Conservation (phyloP, 371 early-diverging fungal genomes). For the Dinochytrium kinnereticum region DNA sequence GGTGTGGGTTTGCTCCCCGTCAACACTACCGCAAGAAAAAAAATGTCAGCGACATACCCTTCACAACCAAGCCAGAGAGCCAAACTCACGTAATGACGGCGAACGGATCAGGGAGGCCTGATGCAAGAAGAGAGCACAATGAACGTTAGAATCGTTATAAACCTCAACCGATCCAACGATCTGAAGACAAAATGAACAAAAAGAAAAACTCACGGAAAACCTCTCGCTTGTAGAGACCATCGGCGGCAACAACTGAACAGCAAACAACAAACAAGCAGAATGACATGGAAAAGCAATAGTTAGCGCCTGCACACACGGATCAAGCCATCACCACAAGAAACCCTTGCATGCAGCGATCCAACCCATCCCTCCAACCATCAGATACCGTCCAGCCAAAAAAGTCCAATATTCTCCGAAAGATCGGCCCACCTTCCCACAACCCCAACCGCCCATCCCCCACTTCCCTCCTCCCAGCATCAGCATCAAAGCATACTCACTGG, state of each 20-base stretch:
- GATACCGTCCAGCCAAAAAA: too few relatives aligned
- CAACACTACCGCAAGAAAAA: constrained; percentile 70
- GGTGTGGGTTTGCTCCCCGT: constrained; percentile 77
- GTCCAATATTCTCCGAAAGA: not conserved
- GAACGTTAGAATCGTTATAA: not conserved
- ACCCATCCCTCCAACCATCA: too few relatives aligned
- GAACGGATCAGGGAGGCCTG: constrained; percentile 79
- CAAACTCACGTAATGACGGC: constrained; percentile 85
- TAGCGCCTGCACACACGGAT: too few relatives aligned
- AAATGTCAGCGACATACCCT: constrained; percentile 75
- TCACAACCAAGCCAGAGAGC: constrained; percentile 78
- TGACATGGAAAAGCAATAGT: too few relatives aligned
- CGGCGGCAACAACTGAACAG: constrained; percentile 81
- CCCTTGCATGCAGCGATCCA: too few relatives aligned
- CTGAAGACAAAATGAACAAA: not conserved
- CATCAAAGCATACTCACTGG: not conserved
- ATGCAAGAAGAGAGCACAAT: too few relatives aligned
- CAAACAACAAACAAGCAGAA: not conserved
- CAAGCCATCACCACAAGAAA: too few relatives aligned
- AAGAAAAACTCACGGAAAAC: constrained; percentile 74
- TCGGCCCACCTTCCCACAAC: not conserved
- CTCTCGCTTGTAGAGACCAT: constrained; percentile 89
- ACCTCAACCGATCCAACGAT: not conserved
- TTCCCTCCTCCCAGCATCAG: not conserved
- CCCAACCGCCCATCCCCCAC: not conserved